These are phyloP conservation scores for Chlamydomonas asymmetrica DNA, from an alignment of 139 green algal genomes.

Conservation along the genomic window DNA sequence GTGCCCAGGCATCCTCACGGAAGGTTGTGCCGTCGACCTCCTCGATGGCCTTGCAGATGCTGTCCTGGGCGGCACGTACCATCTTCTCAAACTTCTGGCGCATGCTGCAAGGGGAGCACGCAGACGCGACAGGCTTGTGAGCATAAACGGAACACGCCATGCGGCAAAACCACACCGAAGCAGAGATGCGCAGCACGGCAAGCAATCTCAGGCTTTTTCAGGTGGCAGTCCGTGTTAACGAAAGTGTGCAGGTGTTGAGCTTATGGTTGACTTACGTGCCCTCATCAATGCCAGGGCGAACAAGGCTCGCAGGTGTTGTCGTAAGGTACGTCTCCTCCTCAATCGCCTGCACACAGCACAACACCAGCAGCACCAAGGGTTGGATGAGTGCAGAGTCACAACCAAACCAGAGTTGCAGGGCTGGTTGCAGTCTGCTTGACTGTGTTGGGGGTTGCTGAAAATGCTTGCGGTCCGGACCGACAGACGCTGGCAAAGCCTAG, in stretches of 20 bases:
- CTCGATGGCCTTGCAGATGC: slow-evolving; percentile 86
- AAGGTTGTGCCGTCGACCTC: slow-evolving; percentile 93
- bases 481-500: too few species aligned
- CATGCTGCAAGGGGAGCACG: slow-evolving; percentile 56
- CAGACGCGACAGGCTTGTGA: not conserved
- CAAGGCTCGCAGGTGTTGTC: slow-evolving; percentile 45
- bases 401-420: too few species aligned
- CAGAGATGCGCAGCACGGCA: not conserved
- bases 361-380: too few species aligned
- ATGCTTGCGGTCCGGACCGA: too few species aligned
- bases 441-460: too few species aligned
- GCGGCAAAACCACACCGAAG: not conserved
- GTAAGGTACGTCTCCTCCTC: slow-evolving; percentile 50
- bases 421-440: too few species aligned
- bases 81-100: slow-evolving; percentile 82
- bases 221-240: not conserved
- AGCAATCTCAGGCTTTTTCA: not conserved
- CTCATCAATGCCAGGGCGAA: slow-evolving; percentile 64
- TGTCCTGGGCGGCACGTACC: slow-evolving; percentile 86
- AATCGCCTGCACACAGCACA: slow-evolving; percentile 30
- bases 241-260: not conserved
- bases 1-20: slow-evolving; percentile 91
- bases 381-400: too few species aligned
- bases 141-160: not conserved
- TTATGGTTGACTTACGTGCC: slow-evolving; percentile 45